A percentile compares a stretch with the other conserved stretches of the same genome.
phyloP scores from a whole-genome alignment of 2,329 filamentous ascomycete species.

The Apiospora phragmitis region DNA sequence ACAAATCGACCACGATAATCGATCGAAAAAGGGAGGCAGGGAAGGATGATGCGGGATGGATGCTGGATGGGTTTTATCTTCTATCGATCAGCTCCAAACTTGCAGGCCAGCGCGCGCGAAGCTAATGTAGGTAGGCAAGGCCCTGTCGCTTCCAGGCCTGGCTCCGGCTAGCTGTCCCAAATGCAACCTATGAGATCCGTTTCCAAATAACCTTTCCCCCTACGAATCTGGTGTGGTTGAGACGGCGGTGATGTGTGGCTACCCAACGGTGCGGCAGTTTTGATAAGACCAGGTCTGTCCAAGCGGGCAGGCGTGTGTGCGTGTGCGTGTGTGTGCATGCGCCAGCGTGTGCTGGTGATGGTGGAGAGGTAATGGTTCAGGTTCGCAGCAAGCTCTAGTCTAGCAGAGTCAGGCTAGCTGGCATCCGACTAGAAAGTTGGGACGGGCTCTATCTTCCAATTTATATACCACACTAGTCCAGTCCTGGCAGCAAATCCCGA shows the following conservation, averaged over 20 bases:
- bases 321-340: not conserved
- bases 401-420: not conserved
- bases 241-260: not conserved
- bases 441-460: not conserved
- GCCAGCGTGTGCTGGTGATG: not conserved
- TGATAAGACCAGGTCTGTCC: not conserved
- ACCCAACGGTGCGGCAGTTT: slow-evolving; percentile 1
- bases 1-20: not conserved
- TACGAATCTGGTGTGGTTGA: not conserved
- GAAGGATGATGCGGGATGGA: not conserved
- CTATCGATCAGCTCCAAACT: not conserved
- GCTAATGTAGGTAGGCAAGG: not conserved
- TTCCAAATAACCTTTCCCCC: not conserved
- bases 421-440: not conserved
- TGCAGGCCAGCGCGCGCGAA: not conserved
- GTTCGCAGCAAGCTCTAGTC: not conserved
- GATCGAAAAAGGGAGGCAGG: not conserved
- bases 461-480: not conserved
- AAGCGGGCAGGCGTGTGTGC: not conserved
- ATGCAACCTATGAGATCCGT: not conserved
- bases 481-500: not conserved
- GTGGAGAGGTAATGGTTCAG: not conserved
- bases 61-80: not conserved
- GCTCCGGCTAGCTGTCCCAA: not conserved
- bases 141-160: not conserved